Base-by-base conservation (phyloP, 495 filamentous ascomycete genomes). In the Penicillium diatomitis region DNA sequence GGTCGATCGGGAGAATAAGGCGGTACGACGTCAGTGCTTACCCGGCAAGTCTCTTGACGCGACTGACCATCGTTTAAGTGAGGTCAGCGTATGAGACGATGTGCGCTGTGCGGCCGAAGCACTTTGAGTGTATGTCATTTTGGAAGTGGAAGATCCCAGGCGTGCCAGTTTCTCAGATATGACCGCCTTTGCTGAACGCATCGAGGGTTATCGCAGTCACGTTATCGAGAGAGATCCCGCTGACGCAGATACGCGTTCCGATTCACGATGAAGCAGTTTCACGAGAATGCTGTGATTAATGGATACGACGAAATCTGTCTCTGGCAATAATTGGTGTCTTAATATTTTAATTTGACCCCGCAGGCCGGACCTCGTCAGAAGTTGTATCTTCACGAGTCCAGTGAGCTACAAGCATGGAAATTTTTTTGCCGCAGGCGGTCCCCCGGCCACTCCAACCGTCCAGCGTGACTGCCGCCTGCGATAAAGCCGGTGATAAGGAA, bases 41-140 rank as follows among this genome's bases (percentile, higher is more conserved):
- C 78, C 64, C 52, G 89, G 89, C 12, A 91, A 74, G 50, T 85
- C 80, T 60, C 79, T 82, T 56, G 82, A 77, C 41, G 78, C 66
- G 50, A 88, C 79, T 8, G 87, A 92, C 90, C 90, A 96, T 56
- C 90, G 70, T 59, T 80, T 80, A 41, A 95, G 70, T 34, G 81
- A 79, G 8, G 88, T 94, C 49, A 84, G 59, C 2, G 87, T 92
- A 55, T 81, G 71, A 8, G 67, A 62, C 2, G 58, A 46, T 36
- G 33, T 42, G 27, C 46, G 52, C 28, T 39, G 54, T 39, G 32
- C 40, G 46, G 37, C 57, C 58, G 35, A 50, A 42, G 43, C 59
- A 50, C 36, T 20, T 20, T 20, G 20, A 20, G 20, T 45, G 45
- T 53, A 35, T 4, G 65, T 52, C 67, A 71, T 71, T 10, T 41